A percentile compares a stretch with the other conserved stretches of the same genome.
Evolutionary conservation across 345 rosid genomes (phyloP).

Genomic region (Moricandia arvensis): DNA sequence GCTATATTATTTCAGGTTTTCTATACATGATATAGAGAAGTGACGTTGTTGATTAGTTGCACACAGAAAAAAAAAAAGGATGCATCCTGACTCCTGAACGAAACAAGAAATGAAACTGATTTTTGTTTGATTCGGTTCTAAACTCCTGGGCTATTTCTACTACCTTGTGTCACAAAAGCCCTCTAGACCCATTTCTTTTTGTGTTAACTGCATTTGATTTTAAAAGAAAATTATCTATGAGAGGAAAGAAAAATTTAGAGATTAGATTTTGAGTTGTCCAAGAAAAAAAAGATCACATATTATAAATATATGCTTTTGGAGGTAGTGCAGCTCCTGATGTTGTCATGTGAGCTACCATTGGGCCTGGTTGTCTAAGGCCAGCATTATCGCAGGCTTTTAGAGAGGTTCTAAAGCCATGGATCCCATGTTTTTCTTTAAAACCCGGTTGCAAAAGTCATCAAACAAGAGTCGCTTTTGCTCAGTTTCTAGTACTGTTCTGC

Average conservation of each 20-base stretch:
- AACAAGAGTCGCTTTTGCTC: too few relatives aligned
- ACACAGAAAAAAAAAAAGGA: too few relatives aligned
- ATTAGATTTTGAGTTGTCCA: slow-evolving; percentile 5
- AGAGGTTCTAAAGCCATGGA: too few relatives aligned
- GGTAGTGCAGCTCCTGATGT: not conserved
- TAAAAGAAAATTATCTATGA: not conserved
- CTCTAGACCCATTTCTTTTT: not conserved
- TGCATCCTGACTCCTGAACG: too few relatives aligned
- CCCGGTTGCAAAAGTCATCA: too few relatives aligned
- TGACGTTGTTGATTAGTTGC: not conserved
- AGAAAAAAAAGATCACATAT: not conserved
- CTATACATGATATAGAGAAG: too few relatives aligned
- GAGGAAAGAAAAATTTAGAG: not conserved
- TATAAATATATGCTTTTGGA: not conserved
- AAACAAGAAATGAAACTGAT: not conserved
- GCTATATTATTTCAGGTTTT: too few relatives aligned
- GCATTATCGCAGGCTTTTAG: too few relatives aligned
- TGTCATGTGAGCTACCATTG: not conserved
- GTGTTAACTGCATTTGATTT: not conserved
- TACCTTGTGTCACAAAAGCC: not conserved
- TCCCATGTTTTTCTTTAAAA: too few relatives aligned
- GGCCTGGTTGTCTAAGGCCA: not conserved
- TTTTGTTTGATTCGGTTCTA: not conserved
- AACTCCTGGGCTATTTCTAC: not conserved
- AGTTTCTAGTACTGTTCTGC: too few relatives aligned